These are phyloP conservation scores for Pleurotus salmoneostramineus DNA, from an alignment of 768 basidiomycete species.

Conservation along the genomic window DNA sequence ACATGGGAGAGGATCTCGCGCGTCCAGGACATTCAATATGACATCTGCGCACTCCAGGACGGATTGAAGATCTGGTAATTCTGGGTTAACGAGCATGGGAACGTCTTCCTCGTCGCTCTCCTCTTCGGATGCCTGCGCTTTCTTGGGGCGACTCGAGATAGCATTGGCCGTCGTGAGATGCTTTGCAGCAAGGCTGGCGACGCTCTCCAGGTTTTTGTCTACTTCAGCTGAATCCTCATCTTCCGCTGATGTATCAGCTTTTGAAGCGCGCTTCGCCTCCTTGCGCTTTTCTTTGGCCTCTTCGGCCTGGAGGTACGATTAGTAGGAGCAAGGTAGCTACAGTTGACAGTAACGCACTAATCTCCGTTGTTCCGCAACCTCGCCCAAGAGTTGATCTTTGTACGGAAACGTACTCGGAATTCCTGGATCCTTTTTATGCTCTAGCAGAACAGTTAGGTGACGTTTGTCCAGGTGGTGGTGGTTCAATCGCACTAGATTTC, in stretches of 20 bases:
- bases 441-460: constrained; percentile 26
- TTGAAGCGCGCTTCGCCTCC: constrained; percentile 54
- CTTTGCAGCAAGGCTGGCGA: constrained; percentile 43
- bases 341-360: constrained; percentile 39
- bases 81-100: constrained; percentile 60
- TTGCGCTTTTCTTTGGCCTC: constrained; percentile 72
- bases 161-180: constrained; percentile 29
- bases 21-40: constrained; percentile 77
- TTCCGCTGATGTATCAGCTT: constrained; percentile 13
- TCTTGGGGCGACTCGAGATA: constrained; percentile 20
- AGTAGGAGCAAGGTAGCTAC: not conserved
- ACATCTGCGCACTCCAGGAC: constrained; percentile 80
- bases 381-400: constrained; percentile 92
- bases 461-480: not conserved
- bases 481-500: constrained; percentile 70
- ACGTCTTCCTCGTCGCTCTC: constrained; percentile 49
- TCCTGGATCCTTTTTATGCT: constrained; percentile 85
- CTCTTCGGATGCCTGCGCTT: constrained; percentile 24
- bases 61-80: constrained; percentile 55
- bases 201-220: constrained; percentile 34
- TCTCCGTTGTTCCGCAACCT: constrained; percentile 79
- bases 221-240: constrained; percentile 22
- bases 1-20: constrained; percentile 73
- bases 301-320: constrained; percentile 44
- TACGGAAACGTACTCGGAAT: constrained; percentile 92